Conservation (phyloP, 2,329 filamentous ascomycete genomes). For the Cercospora canescens region DNA sequence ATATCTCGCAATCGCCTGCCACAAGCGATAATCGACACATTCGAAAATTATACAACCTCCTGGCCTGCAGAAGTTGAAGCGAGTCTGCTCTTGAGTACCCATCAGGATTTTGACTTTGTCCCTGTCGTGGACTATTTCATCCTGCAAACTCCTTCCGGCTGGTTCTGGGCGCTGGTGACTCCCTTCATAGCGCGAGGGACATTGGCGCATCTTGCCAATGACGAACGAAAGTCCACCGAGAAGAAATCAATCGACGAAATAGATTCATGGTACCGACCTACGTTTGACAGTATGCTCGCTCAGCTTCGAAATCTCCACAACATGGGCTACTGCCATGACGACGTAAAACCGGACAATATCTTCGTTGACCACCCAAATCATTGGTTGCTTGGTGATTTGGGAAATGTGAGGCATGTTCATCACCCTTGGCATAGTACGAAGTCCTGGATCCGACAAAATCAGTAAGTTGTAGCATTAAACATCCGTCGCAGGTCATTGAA, state of each 20-base stretch:
- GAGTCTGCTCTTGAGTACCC: conserved; percentile 7
- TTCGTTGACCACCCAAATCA: conserved; percentile 28
- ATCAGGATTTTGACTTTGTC: conserved; percentile 8
- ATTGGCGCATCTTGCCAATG: conserved; percentile 14
- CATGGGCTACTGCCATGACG: conserved; percentile 39
- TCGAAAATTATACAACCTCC: conserved; percentile 8
- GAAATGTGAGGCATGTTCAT: conserved; percentile 34
- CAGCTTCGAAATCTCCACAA: conserved; percentile 32
- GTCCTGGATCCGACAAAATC: conserved; percentile 20
- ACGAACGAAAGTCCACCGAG: neutral
- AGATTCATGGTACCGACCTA: conserved; percentile 33
- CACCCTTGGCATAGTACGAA: conserved; percentile 30
- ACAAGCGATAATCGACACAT: neutral
- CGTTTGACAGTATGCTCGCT: conserved; percentile 32
- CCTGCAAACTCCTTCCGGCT: conserved; percentile 3
- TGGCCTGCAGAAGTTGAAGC: conserved; percentile 28
- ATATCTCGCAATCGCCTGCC: conserved; percentile 14
- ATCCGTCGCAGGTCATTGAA: neutral
- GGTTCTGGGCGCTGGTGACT: conserved; percentile 22
- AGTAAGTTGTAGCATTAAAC: neutral
- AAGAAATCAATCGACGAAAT: conserved; percentile 14
- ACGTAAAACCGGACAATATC: conserved; percentile 40
- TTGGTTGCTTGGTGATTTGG: conserved; percentile 40
- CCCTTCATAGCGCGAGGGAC: conserved; percentile 18
- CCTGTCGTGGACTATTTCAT: conserved; percentile 24